Base-by-base conservation (phyloP, 371 early-diverging fungal species). In the Mucor velutinosus region DNA sequence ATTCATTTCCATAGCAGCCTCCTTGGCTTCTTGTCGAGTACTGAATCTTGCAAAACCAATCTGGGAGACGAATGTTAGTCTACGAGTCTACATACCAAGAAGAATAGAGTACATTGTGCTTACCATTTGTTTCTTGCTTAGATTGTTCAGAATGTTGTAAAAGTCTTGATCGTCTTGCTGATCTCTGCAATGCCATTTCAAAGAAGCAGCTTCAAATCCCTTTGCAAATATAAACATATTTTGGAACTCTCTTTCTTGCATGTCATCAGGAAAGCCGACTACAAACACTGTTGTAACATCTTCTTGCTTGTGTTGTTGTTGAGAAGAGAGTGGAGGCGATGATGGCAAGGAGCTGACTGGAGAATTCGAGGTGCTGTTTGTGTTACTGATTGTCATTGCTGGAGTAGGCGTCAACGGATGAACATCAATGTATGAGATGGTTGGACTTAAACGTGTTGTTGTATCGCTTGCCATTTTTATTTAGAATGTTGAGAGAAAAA, bases 241-340 rank as follows among this genome's bases (percentile, higher is more conserved):
- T 70, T 95, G 95, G 71, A 98, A 97, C 81, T 98, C 99, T 69
- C 99, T 80, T 78, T 98, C 99, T 71, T 86, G 87, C 92, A 97
- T 94, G 79, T 98, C 97, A 37, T 97, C 96, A 23, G 99, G 99
- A 66, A 98, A 96, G 4, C 99, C 99, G 19, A 97, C 96, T 3
- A 97, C 96, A 85, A 97, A 98, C 67, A 98, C 96, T 49, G 98
- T 97, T 3, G 94, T 92, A 65, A 98, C 86, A 70, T 90, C 87
- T 51, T 90, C 90, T 12, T 45, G 65, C 12, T 35, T 11, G 12
- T 35, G 37, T 12, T 35, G 37, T 7, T 35, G 37, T 11, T 67
- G 30, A 32, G 60, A 64, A 19, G 37, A 62, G 23, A 72, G 62
- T 17, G 69, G 60, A 3, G 62, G 41, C 1, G 68, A 55, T 29